phyloP scores from a whole-genome alignment of 441 rosid species.

The Erodium moschatum region DNA sequence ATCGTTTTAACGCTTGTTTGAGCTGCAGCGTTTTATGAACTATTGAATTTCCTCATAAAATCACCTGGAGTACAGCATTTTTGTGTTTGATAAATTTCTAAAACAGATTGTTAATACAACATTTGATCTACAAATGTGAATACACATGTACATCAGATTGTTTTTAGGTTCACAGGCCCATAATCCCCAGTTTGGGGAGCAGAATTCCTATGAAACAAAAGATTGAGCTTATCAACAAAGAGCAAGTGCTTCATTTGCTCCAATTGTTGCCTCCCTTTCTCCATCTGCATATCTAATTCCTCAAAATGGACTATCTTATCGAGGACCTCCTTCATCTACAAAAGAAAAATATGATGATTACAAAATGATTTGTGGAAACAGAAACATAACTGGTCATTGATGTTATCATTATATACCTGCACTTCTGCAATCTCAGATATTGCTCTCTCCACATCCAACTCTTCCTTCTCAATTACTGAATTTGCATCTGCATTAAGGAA shows the following conservation, averaged over 20 bases:
- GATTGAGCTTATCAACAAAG: slow-evolving; percentile 62
- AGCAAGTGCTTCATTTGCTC: slow-evolving; percentile 67
- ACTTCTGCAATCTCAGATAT: slow-evolving; percentile 46
- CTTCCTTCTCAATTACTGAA: slow-evolving; percentile 46
- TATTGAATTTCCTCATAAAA: not conserved
- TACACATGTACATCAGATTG: slow-evolving; percentile 15
- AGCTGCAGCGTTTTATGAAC: not conserved
- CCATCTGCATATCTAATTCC: slow-evolving; percentile 72
- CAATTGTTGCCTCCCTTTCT: slow-evolving; percentile 68
- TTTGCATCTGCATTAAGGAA: not conserved
- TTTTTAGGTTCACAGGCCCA: slow-evolving; percentile 30
- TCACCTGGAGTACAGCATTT: not conserved
- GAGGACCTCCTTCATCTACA: slow-evolving; percentile 68
- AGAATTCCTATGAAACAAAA: slow-evolving; percentile 43
- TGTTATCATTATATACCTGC: not conserved
- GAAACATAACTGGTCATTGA: not conserved
- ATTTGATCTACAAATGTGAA: no score
- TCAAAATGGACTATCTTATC: slow-evolving; percentile 57
- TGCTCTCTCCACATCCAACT: slow-evolving; percentile 51
- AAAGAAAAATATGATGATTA: slow-evolving; percentile 12
- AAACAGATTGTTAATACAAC: no score
- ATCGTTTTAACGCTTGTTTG: not conserved
- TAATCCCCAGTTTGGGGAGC: slow-evolving; percentile 34
- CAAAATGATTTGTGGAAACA: slow-evolving; percentile 2
- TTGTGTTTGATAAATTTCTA: not conserved